These are phyloP conservation scores for Deinandra increscens DNA, from an alignment of 129 eudicot genomes.

Conservation along the genomic window DNA sequence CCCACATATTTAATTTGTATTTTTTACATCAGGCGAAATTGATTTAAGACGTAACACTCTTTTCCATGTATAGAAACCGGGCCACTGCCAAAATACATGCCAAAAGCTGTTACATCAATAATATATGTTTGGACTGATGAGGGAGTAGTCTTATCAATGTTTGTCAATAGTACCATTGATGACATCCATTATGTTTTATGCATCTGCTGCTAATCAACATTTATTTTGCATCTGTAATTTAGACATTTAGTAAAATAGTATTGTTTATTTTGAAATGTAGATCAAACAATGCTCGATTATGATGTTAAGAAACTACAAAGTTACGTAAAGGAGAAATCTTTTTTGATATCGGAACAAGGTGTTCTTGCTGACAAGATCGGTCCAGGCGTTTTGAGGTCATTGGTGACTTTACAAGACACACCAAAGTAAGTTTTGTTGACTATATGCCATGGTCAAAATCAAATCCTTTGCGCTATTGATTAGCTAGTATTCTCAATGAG, in stretches of 20 bases:
- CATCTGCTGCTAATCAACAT: neutral
- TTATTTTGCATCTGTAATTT: neutral
- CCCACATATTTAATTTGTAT: constrained; percentile 29
- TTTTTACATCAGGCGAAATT: constrained; percentile 31
- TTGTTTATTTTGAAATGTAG: constrained; percentile 33
- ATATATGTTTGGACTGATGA: constrained; percentile 28
- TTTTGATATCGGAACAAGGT: constrained; percentile 72
- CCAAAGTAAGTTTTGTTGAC: constrained; percentile 43
- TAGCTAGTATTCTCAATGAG: neutral
- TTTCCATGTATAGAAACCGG: constrained; percentile 34
- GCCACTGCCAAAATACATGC: constrained; percentile 35
- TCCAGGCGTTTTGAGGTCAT: constrained; percentile 79
- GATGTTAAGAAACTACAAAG: constrained; percentile 75
- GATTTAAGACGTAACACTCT: constrained; percentile 24
- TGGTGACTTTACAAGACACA: constrained; percentile 71
- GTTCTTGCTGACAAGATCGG: constrained; percentile 84
- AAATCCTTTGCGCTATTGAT: neutral
- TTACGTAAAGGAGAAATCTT: constrained; percentile 72
- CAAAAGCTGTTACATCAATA: constrained; percentile 26
- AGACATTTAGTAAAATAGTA: neutral
- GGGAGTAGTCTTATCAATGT: constrained; percentile 33
- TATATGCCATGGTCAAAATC: neutral
- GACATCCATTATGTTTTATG: constrained; percentile 21
- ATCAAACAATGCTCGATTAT: constrained; percentile 61
- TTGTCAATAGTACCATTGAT: constrained; percentile 30